Percentiles rank a stretch among this genome's conserved stretches.
phyloP scores from a whole-genome alignment of 768 basidiomycete species.

The Panaeolus papilionaceus region DNA sequence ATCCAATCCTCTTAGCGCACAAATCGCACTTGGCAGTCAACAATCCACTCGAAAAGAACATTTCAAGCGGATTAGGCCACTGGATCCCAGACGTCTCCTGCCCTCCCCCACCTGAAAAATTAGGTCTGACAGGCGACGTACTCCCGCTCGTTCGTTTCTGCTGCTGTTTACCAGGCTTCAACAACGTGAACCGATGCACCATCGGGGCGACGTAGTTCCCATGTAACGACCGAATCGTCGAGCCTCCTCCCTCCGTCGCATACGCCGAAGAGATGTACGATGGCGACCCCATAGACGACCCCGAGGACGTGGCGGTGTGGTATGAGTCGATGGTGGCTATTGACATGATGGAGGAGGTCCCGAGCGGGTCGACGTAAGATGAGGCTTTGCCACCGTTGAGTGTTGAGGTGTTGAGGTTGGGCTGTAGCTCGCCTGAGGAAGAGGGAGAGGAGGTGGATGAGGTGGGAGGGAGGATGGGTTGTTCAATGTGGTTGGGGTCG shows the following conservation, averaged over 20 bases:
- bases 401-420: slow-evolving; percentile 28
- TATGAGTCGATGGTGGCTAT: slow-evolving; percentile 67
- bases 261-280: slow-evolving; percentile 60
- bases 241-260: slow-evolving; percentile 82
- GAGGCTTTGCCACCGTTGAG: not conserved
- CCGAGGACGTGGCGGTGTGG: slow-evolving; percentile 64
- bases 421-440: slow-evolving; percentile 26
- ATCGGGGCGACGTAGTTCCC: slow-evolving; percentile 52
- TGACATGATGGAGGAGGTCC: slow-evolving; percentile 57
- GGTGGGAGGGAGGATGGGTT: slow-evolving; percentile 43
- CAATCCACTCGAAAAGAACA: slow-evolving; percentile 78
- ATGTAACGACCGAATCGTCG: slow-evolving; percentile 59
- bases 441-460: slow-evolving; percentile 28
- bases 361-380: slow-evolving; percentile 40
- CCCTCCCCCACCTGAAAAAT: slow-evolving; percentile 63
- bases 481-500: slow-evolving; percentile 52
- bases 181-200: slow-evolving; percentile 86
- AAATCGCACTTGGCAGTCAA: slow-evolving; percentile 82
- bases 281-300: slow-evolving; percentile 65
- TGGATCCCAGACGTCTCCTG: not conserved
- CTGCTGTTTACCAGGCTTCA: slow-evolving; percentile 83
- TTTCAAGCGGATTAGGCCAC: slow-evolving; percentile 65
- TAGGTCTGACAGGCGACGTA: slow-evolving; percentile 51
- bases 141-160: slow-evolving; percentile 44
- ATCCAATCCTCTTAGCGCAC: slow-evolving; percentile 81